Conservation (phyloP, 2,329 filamentous ascomycete genomes). For the Penicillium sp. region DNA sequence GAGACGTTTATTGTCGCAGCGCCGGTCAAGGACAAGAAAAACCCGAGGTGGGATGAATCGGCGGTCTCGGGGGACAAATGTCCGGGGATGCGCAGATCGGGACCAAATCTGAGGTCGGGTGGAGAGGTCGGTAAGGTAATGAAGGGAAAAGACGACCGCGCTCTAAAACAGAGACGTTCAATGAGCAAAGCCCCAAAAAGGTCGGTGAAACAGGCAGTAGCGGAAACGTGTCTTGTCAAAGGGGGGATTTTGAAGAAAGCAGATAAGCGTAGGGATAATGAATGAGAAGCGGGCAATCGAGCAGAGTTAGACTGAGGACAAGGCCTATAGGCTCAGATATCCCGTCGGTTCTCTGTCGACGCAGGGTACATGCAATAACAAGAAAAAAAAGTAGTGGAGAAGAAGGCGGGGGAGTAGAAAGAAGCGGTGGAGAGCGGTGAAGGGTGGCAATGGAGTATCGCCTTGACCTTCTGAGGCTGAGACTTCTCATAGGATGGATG, state of each 20-base stretch:
- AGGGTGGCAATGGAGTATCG: slow-evolving; percentile 6
- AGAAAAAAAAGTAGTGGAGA: slow-evolving; percentile 10
- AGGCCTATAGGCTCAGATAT: background rate
- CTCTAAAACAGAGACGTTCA: slow-evolving; percentile 4
- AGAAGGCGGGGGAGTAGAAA: slow-evolving; percentile 13
- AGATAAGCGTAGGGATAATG: slow-evolving; percentile 7
- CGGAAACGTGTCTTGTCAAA: slow-evolving; percentile 6
- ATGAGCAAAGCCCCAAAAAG: slow-evolving; percentile 5
- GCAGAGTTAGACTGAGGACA: background rate
- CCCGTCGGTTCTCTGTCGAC: background rate
- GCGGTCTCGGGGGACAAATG: slow-evolving; percentile 14
- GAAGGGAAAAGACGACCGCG: background rate
- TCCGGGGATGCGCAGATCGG: slow-evolving; percentile 13
- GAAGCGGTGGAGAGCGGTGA: slow-evolving; percentile 20
- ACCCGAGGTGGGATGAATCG: slow-evolving; percentile 15
- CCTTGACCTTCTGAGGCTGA: background rate
- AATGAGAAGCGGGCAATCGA: slow-evolving; percentile 1
- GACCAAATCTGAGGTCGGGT: slow-evolving; percentile 1
- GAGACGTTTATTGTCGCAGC: background rate
- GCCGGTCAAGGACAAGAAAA: background rate
- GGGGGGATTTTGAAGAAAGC: background rate
- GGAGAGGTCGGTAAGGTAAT: background rate
- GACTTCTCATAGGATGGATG: background rate
- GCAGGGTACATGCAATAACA: background rate
- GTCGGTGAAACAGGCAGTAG: slow-evolving; percentile 1